Conservation (phyloP, 1,284 basidiomycete species). For the Ceratobasidium sp. region DNA sequence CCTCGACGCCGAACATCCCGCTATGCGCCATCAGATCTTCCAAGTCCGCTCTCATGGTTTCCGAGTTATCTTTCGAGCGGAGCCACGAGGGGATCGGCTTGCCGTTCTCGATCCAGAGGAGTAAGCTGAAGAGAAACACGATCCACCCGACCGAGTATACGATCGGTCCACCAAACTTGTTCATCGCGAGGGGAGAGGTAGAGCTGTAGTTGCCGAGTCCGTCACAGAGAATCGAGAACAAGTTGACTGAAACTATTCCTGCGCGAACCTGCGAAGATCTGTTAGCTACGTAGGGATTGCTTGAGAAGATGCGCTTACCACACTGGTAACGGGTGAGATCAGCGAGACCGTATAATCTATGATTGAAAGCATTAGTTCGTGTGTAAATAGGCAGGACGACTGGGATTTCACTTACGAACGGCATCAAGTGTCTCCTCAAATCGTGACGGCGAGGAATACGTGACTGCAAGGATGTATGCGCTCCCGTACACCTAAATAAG, state of each 20-base stretch:
- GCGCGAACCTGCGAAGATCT: constrained; percentile 61
- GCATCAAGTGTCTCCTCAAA: constrained; percentile 66
- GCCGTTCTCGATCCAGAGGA: constrained; percentile 72
- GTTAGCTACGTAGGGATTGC: constrained; percentile 16
- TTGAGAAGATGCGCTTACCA: constrained; percentile 60
- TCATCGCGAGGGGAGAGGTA: constrained; percentile 63
- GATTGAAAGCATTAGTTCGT: neutral
- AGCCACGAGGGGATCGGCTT: constrained; percentile 52
- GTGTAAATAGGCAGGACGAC: neutral
- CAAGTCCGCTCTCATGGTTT: constrained; percentile 17
- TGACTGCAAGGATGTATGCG: constrained; percentile 73
- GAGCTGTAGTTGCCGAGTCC: constrained; percentile 63
- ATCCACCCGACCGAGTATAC: constrained; percentile 72
- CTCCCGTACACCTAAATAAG: constrained; percentile 65
- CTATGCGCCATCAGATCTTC: neutral
- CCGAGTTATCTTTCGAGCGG: constrained; percentile 12
- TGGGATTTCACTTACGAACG: constrained; percentile 59
- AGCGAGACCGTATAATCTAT: constrained; percentile 73
- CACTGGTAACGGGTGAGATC: constrained; percentile 73
- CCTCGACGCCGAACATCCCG: constrained; percentile 56
- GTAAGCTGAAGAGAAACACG: constrained; percentile 64
- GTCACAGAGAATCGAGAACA: constrained; percentile 79
- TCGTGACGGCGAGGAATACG: constrained; percentile 71
- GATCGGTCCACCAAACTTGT: constrained; percentile 77
- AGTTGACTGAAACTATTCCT: constrained; percentile 75